Evolutionary conservation across 1,139 yeast species (phyloP), one percentile per base, ranked within the genome.

Genomic region (Debaryomycetaceae sp.): DNA sequence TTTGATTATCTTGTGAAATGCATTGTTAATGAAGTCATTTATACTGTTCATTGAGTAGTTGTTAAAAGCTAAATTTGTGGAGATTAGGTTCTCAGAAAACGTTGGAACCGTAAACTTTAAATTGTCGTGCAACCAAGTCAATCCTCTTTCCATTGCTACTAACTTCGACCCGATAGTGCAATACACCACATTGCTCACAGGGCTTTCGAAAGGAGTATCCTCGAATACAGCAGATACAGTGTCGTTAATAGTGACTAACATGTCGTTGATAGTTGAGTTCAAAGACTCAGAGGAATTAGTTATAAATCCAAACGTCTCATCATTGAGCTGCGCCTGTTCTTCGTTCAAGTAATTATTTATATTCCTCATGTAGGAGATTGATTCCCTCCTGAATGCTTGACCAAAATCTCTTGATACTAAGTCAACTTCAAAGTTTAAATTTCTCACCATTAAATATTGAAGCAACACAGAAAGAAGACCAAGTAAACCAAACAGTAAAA

Each of bases 111-210:
- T 51, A 1, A 91, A 66, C 13, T 78, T 70, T 3, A 91, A 75
- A 51, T 87, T 73, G 33, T 82, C 69, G 53, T 85, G 75, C 2
- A 91, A 67, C 98, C 98, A 93, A 1, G 83, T 76, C 43, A 91
- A 62, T 0, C 96, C 98, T 23, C 74, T 59, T 52, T 87, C 87
- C 0, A 90, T 68, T 33, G 75, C 72, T 4, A 72, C 70, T 6
- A 91, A 61, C 58, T 91, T 93, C 44, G 84, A 72, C 11, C 90
- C 95, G 37, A 93, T 70, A 1, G 87, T 80, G 65, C 99, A 93
- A 42, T 83, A 81, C 5, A 90, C 86, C 1, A 90, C 81, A 0
- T 82, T 68, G 34, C 66, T 76, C 54, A 91, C 72, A 0, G 96
- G 87, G 1, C 59, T 58, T 39, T 81, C 78, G 13, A 93, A 68